Evolutionary conservation across 140 eudicot species (phyloP).

Genomic region (Bidens hawaiensis): DNA sequence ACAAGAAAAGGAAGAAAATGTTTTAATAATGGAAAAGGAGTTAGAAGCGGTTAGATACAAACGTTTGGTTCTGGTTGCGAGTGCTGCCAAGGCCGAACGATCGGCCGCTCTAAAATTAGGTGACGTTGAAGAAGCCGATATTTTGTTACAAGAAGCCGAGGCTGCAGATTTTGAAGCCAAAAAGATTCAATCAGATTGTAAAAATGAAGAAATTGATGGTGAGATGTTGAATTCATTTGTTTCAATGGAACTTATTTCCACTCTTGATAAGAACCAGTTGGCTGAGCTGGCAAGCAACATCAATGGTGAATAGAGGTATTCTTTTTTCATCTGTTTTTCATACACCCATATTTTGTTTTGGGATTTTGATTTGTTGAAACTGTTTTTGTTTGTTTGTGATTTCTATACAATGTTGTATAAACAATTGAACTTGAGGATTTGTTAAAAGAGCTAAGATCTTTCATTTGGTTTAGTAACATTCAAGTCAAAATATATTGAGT

Average conservation of each 20-base stretch:
- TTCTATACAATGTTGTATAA: slow-evolving; percentile 26
- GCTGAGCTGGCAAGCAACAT: slow-evolving; percentile 34
- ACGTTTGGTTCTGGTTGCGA: slow-evolving; percentile 49
- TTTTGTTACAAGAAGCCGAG: slow-evolving; percentile 58
- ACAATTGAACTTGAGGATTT: slow-evolving; percentile 20
- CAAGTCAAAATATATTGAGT: background rate
- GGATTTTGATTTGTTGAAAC: slow-evolving; percentile 21
- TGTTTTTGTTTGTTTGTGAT: slow-evolving; percentile 12
- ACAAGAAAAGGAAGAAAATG: slow-evolving; percentile 49
- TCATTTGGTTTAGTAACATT: background rate
- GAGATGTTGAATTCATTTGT: slow-evolving; percentile 35
- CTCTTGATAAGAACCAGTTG: slow-evolving; percentile 45
- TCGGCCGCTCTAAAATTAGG: slow-evolving; percentile 61
- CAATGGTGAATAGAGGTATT: slow-evolving; percentile 10
- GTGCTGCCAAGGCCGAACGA: slow-evolving; percentile 51
- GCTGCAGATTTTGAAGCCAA: slow-evolving; percentile 58
- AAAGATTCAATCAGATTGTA: slow-evolving; percentile 39
- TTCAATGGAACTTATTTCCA: slow-evolving; percentile 64
- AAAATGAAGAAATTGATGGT: slow-evolving; percentile 31
- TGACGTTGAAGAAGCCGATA: slow-evolving; percentile 66
- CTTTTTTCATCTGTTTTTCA: slow-evolving; percentile 12
- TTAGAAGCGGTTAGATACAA: slow-evolving; percentile 51
- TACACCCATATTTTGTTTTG: slow-evolving; percentile 7
- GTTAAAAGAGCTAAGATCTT: background rate
- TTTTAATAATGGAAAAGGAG: slow-evolving; percentile 55